Evolutionary conservation across 371 early-diverging fungal species (phyloP), one percentile per base, ranked within the genome.

Genomic region (Apophysomyces variabilis): DNA sequence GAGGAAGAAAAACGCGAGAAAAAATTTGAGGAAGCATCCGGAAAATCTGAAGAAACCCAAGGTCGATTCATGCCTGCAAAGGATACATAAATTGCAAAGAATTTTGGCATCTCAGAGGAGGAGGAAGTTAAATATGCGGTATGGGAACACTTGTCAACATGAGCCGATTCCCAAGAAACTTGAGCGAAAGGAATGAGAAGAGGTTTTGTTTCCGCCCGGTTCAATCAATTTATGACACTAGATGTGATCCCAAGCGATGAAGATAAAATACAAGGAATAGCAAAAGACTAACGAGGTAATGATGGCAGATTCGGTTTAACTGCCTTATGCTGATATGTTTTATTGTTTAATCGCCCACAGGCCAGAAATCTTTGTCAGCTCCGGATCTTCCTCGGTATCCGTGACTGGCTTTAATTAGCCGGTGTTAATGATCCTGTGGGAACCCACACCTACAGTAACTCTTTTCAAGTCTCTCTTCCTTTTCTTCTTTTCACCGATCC

Each of bases 31-130:
- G 70, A 91, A 78, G 74, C 80, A 18, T 75, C 78, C 11, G 84
- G 77, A 13, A 58, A 68, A 39, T 66, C 74, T 3, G 75, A 84
- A 64, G 87, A 83, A 35, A 83, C 79, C 3, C 79, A 78, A 64
- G 79, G 80, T 54, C 72, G 68, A 39, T 89, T 86, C 72, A 85
- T 83, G 32, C 90, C 74, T 59, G 84, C 79, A 16, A 75, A 85
- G 59, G 76, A 80, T 50, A 82, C 86, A 9, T 85, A 89, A 62
- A 75, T 83, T 38, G 70, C 79, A n/a, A 86, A 88, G 60, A n/a
- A 78, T 85, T 54, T 86, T 89, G 61, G 90, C 12, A 50, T 76
- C 35, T 44, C 60, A 11, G 56, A 70, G 1, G 61, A 70, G 21
- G 61, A 45, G 3, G 76, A 79, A 58, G 61, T 77, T 18, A 72